Evolutionary conservation across 2,329 filamentous ascomycete genomes (phyloP).

Genomic region (Alternaria sp.): DNA sequence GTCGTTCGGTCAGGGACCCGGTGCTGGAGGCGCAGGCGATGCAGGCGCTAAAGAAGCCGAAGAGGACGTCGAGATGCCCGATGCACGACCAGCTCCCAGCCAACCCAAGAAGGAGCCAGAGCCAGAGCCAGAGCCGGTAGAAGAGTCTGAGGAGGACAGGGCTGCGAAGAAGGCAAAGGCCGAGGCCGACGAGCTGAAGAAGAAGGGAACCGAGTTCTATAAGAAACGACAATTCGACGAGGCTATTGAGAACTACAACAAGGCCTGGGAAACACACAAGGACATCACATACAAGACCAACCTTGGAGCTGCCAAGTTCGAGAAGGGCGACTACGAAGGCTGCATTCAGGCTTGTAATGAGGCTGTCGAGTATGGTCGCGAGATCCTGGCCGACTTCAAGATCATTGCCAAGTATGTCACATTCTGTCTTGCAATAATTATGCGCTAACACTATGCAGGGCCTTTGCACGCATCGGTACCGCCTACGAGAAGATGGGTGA

Average conservation of each 20-base stretch:
- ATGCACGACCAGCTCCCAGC: conserved; percentile 67
- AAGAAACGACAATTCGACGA: conserved; percentile 98
- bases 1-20: conserved; percentile 68
- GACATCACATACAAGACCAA: conserved; percentile 99
- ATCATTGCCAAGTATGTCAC: conserved; percentile 82
- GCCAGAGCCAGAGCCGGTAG: conserved; percentile 72
- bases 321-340: conserved; percentile 92
- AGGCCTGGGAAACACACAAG: conserved; percentile 93
- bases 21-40: conserved; percentile 51
- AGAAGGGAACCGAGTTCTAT: conserved; percentile 90
- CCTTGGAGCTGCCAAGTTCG: conserved; percentile 89
- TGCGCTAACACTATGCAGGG: conserved; percentile 51
- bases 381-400: conserved; percentile 96
- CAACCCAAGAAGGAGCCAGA: conserved; percentile 57
- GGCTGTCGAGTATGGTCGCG: conserved; percentile 88
- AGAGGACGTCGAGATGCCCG: conserved; percentile 81
- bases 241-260: conserved; percentile 91
- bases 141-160: conserved; percentile 83
- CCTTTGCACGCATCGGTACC: conserved; percentile 94
- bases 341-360: conserved; percentile 86
- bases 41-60: conserved; percentile 60
- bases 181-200: conserved; percentile 93
- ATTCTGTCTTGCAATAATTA: neutral
- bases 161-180: conserved; percentile 91
- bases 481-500: conserved; percentile 92